A percentile compares a stretch with the other conserved stretches of the same genome.
Conservation (phyloP, 768 basidiomycete genomes). For the Suillus luteus region DNA sequence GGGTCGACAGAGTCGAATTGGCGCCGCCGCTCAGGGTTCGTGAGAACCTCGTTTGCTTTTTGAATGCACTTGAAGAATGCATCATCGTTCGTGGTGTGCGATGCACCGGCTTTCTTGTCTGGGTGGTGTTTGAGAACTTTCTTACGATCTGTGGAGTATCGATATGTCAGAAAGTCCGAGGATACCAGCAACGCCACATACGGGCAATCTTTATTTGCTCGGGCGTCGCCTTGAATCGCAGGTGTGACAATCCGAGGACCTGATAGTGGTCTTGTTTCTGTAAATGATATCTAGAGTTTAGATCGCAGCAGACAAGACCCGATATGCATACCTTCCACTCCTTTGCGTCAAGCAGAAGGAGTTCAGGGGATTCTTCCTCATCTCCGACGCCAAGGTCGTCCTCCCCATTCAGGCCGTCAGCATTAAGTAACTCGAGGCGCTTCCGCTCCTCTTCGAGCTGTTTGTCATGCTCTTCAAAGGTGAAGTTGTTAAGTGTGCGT, state of each 20-base stretch:
- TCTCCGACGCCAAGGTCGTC: conserved; percentile 93
- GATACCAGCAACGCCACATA: conserved; percentile 44
- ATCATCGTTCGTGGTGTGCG: conserved; percentile 91
- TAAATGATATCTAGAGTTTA: conserved; percentile 8
- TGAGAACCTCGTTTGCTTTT: conserved; percentile 95
- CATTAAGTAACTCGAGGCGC: conserved; percentile 52
- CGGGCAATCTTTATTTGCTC: conserved; percentile 97
- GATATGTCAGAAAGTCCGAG: conserved; percentile 3
- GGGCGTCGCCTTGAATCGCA: conserved; percentile 82
- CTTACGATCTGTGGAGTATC: conserved; percentile 72
- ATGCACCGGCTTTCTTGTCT: conserved; percentile 85
- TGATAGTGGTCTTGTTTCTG: conserved; percentile 99
- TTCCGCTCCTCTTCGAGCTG: conserved; percentile 55
- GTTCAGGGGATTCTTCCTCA: conserved; percentile 74
- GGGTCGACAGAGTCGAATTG: conserved; percentile 98
- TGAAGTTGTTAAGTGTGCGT: conserved; percentile 70
- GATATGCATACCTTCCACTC: conserved; percentile 84
- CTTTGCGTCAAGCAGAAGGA: conserved; percentile 86
- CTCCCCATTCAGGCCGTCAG: conserved; percentile 50
- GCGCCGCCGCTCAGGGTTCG: conserved; percentile 80
- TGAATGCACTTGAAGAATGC: conserved; percentile 99
- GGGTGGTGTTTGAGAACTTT: conserved; percentile 99
- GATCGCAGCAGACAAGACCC: conserved; percentile 1
- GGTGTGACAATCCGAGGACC: conserved; percentile 89
- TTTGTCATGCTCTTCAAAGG: conserved; percentile 84